phyloP scores from a whole-genome alignment of 768 basidiomycete genomes.

The Chalciporus sphaerocephalus region DNA sequence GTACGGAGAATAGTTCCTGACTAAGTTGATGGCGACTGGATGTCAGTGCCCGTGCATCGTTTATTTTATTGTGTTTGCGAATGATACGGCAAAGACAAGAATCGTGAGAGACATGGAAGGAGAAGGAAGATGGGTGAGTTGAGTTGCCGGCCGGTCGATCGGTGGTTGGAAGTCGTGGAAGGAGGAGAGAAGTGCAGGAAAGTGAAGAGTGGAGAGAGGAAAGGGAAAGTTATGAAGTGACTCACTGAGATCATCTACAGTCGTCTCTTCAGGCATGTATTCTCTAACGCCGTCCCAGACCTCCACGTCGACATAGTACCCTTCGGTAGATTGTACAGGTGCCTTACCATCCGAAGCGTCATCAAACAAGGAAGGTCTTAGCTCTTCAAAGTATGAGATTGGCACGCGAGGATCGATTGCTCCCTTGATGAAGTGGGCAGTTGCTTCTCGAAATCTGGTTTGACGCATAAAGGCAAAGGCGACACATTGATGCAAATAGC shows the following conservation, averaged over 20 bases:
- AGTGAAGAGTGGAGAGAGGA: constrained; percentile 20
- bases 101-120: constrained; percentile 12
- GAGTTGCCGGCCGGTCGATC: constrained; percentile 21
- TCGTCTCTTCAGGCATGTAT: constrained; percentile 62
- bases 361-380: constrained; percentile 62
- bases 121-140: constrained; percentile 27
- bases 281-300: constrained; percentile 74
- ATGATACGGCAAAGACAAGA: constrained; percentile 33
- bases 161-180: constrained; percentile 28
- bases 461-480: constrained; percentile 76
- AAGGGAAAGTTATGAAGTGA: constrained; percentile 26
- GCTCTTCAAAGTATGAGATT: constrained; percentile 72
- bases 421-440: constrained; percentile 70
- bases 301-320: constrained; percentile 51
- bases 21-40: constrained; percentile 83
- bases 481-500: constrained; percentile 76
- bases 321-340: background rate
- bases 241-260: constrained; percentile 86
- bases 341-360: background rate
- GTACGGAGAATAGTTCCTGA: constrained; percentile 88
- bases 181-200: constrained; percentile 17
- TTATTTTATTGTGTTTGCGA: constrained; percentile 20
- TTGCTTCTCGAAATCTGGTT: constrained; percentile 81
- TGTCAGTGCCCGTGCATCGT: constrained; percentile 55
- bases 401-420: constrained; percentile 81